phyloP scores from a whole-genome alignment of 192 early-diverging fungal species.

The Podila verticillata region DNA sequence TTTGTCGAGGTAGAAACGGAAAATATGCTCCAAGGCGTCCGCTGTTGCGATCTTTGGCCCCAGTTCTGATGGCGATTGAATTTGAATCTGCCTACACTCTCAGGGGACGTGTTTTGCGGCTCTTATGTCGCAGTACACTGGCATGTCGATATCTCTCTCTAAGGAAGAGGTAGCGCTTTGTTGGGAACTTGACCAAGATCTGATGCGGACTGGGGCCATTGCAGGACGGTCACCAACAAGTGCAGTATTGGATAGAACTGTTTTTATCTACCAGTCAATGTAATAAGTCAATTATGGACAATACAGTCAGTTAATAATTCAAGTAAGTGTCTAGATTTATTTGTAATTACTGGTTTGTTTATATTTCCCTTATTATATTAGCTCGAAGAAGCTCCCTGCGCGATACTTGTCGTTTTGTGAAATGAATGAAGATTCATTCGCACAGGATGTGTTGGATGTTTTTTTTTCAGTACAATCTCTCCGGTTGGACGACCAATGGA shows the following conservation, averaged over 20 bases:
- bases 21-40: not conserved
- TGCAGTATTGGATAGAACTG: not conserved
- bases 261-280: not conserved
- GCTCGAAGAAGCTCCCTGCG: not conserved
- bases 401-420: not conserved
- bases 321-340: too few species aligned
- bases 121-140: not conserved
- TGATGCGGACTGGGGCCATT: not conserved
- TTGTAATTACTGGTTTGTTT: not conserved
- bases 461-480: not conserved
- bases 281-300: not conserved
- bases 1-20: too few species aligned
- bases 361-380: not conserved
- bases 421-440: not conserved
- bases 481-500: not conserved
- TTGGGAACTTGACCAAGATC: not conserved
- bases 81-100: not conserved
- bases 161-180: not conserved
- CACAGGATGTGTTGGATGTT: not conserved
- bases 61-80: too few species aligned
- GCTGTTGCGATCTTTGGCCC: not conserved
- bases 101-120: not conserved
- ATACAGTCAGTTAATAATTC: too few species aligned
- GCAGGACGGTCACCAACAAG: not conserved
- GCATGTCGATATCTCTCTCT: not conserved